phyloP scores from a whole-genome alignment of 257 asterid genomes.

The Lantana camara region DNA sequence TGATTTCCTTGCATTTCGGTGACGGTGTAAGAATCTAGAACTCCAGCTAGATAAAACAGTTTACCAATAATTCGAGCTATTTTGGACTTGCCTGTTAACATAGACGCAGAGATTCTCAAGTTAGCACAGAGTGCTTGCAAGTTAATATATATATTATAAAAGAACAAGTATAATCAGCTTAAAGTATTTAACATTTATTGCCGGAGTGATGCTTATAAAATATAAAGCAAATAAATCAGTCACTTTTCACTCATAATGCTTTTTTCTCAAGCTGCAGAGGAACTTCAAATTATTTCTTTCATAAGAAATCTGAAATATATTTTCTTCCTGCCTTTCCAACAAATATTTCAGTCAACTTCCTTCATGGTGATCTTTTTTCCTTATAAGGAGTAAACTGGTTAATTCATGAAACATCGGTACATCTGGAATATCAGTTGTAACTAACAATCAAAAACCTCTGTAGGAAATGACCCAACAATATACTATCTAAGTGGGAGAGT shows the following conservation, averaged over 20 bases:
- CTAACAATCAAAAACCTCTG: no score
- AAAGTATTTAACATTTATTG: not conserved
- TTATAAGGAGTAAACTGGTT: no score
- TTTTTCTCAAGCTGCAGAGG: not conserved
- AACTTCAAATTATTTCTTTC: not conserved
- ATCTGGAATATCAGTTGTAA: no score
- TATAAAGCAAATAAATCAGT: slow-evolving; percentile 11
- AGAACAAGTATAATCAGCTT: no score
- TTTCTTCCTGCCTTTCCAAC: not conserved
- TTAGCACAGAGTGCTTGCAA: no score
- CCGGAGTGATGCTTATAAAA: not conserved
- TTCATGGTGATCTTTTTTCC: not conserved
- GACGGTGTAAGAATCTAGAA: slow-evolving; percentile 42
- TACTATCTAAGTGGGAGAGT: no score
- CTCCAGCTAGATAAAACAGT: slow-evolving; percentile 52
- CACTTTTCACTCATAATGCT: not conserved
- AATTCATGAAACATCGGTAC: no score
- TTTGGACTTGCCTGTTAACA: slow-evolving; percentile 47
- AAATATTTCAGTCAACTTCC: not conserved
- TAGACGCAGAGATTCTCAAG: slow-evolving; percentile 2
- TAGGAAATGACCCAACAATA: no score
- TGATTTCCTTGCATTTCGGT: slow-evolving; percentile 48
- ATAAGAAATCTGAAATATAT: not conserved
- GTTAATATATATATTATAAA: no score
- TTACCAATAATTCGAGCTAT: slow-evolving; percentile 56